Evolutionary conservation across 2,329 filamentous ascomycete genomes (phyloP).

Genomic region (Bipolaris zeicola): DNA sequence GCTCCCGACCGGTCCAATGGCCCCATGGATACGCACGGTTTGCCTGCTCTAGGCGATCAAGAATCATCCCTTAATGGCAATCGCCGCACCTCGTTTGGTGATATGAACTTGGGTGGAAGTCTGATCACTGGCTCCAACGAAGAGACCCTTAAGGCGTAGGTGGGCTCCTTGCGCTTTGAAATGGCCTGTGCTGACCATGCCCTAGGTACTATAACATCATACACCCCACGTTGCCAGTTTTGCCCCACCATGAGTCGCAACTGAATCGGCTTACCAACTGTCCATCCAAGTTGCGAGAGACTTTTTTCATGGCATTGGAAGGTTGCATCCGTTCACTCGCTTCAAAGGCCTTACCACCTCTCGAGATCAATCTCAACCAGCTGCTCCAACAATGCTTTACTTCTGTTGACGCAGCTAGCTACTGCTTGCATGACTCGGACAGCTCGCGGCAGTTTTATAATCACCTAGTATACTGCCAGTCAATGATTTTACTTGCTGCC

Average conservation of each 20-base stretch:
- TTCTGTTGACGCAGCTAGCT: slow-evolving; percentile 38
- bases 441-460: slow-evolving; percentile 39
- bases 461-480: slow-evolving; percentile 43
- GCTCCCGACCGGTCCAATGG: slow-evolving; percentile 44
- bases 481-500: slow-evolving; percentile 38
- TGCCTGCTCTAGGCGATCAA: slow-evolving; percentile 35
- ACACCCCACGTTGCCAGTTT: slow-evolving; percentile 43
- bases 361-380: slow-evolving; percentile 34
- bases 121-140: slow-evolving; percentile 46
- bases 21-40: slow-evolving; percentile 23
- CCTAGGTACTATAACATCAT: slow-evolving; percentile 45
- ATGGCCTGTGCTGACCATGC: slow-evolving; percentile 17
- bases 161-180: neutral
- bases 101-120: slow-evolving; percentile 41
- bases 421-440: slow-evolving; percentile 35
- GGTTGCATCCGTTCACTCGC: slow-evolving; percentile 41
- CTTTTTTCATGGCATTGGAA: slow-evolving; percentile 45
- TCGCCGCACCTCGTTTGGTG: slow-evolving; percentile 44
- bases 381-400: slow-evolving; percentile 39
- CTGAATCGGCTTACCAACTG: slow-evolving; percentile 45
- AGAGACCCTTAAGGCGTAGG: slow-evolving; percentile 43
- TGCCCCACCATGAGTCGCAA: slow-evolving; percentile 40
- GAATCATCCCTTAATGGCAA: slow-evolving; percentile 41
- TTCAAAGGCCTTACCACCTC: slow-evolving; percentile 33
- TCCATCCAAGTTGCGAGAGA: slow-evolving; percentile 43